Conservation (phyloP, 768 basidiomycete species). For the Leucocoprinus leucothites region DNA sequence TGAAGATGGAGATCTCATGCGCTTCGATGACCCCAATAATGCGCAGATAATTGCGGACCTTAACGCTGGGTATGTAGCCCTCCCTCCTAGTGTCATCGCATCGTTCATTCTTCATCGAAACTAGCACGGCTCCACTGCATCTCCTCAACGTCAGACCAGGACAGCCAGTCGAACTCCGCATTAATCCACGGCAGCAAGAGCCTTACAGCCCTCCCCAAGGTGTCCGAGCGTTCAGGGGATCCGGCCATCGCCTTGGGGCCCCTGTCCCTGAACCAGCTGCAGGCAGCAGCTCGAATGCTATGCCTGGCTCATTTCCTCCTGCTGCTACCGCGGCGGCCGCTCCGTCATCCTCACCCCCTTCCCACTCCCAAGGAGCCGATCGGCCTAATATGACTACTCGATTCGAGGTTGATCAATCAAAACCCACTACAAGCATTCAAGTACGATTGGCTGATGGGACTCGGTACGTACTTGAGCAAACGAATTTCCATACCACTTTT, state of each 20-base stretch:
- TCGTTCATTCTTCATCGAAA: neutral
- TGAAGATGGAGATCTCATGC: constrained; percentile 82
- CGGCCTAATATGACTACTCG: constrained; percentile 40
- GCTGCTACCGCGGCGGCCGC: constrained; percentile 21
- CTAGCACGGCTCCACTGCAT: constrained; percentile 73
- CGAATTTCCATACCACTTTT: too few species aligned
- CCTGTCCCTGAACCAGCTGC: constrained; percentile 50
- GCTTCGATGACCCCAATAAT: constrained; percentile 78
- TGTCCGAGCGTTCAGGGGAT: constrained; percentile 59
- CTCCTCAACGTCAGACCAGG: constrained; percentile 70
- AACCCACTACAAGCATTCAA: constrained; percentile 88
- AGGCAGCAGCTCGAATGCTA: constrained; percentile 19
- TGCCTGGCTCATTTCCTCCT: constrained; percentile 64
- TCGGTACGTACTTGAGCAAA: constrained; percentile 48
- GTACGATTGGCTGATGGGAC: constrained; percentile 90
- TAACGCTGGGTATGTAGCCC: constrained; percentile 60
- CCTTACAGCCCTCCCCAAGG: constrained; percentile 63
- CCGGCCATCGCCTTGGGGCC: constrained; percentile 80
- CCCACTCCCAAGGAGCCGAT: constrained; percentile 20
- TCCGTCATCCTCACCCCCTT: constrained; percentile 13
- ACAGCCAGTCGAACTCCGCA: constrained; percentile 83
- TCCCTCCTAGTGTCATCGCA: neutral
- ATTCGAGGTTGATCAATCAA: constrained; percentile 80
- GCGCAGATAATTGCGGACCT: constrained; percentile 70
- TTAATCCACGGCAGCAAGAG: constrained; percentile 66